Evolutionary conservation across 495 filamentous ascomycete genomes (phyloP).

Genomic region (Penicillium atrosanguineum): DNA sequence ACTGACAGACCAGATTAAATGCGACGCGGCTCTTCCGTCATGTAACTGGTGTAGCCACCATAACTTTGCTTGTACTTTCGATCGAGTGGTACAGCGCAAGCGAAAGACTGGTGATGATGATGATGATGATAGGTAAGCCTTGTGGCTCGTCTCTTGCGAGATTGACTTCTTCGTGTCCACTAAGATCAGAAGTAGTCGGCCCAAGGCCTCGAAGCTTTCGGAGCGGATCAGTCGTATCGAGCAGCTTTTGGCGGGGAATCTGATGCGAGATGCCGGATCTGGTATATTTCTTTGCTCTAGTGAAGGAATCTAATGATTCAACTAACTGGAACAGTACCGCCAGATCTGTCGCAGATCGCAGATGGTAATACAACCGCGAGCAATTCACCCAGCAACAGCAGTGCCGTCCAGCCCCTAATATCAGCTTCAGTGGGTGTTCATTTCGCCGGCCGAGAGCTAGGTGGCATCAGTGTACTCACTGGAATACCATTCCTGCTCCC

Average conservation of each 20-base stretch:
- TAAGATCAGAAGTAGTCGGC: constrained; percentile 16
- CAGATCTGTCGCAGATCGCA: constrained; percentile 7
- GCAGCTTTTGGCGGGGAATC: constrained; percentile 34
- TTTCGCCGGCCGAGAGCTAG: constrained; percentile 48
- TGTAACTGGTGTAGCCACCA: constrained; percentile 58
- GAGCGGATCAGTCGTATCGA: constrained; percentile 44
- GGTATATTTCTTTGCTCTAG: constrained; percentile 14
- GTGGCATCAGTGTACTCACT: constrained; percentile 44
- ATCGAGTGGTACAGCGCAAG: constrained; percentile 35
- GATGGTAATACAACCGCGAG: constrained; percentile 12
- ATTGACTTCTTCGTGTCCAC: neutral
- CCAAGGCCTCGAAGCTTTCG: constrained; percentile 30
- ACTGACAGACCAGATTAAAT: constrained; percentile 45
- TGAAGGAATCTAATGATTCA: neutral
- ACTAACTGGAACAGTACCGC: constrained; percentile 6
- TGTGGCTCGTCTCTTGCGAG: neutral
- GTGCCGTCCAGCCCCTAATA: constrained; percentile 13
- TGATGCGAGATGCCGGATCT: constrained; percentile 20
- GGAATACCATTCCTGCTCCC: constrained; percentile 46
- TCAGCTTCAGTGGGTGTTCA: constrained; percentile 42
- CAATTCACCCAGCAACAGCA: constrained; percentile 20
- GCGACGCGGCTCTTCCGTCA: constrained; percentile 39
- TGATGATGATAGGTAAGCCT: constrained; percentile 22
- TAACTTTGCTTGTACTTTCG: constrained; percentile 47
- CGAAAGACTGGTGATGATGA: constrained; percentile 27